phyloP scores from a whole-genome alignment of 768 basidiomycete species.

The Collybiopsis confluens region DNA sequence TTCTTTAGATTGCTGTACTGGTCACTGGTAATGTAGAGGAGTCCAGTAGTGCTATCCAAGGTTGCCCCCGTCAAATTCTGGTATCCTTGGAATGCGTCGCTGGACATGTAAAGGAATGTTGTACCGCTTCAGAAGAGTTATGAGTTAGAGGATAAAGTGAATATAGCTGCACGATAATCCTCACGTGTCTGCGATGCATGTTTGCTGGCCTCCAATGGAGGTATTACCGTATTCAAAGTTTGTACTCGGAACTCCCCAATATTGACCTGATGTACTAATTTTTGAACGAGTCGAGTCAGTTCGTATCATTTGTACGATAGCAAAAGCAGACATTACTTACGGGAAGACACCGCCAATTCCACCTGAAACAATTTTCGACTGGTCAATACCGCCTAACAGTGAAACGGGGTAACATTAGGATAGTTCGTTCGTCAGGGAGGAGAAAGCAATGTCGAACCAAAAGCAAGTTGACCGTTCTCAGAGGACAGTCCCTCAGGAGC shows the following conservation, averaged over 20 bases:
- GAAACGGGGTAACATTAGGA: no score
- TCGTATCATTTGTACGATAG: no score
- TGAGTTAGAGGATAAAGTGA: neutral
- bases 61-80: conserved; percentile 33
- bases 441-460: neutral
- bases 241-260: no score
- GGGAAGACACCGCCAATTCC: no score
- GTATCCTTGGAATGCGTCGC: conserved; percentile 43
- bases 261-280: no score
- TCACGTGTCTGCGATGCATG: neutral
- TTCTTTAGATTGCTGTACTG: conserved; percentile 51
- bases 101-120: conserved; percentile 46
- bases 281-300: no score
- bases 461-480: neutral
- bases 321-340: no score
- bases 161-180: no score
- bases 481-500: neutral
- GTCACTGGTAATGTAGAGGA: conserved; percentile 45
- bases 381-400: no score
- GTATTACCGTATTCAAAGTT: neutral
- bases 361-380: no score
- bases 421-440: no score
- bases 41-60: conserved; percentile 23
- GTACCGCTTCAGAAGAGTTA: conserved; percentile 35
- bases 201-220: neutral